Evolutionary conservation across 495 filamentous ascomycete genomes (phyloP).

Genomic region (Podospora pseudoanserina): DNA sequence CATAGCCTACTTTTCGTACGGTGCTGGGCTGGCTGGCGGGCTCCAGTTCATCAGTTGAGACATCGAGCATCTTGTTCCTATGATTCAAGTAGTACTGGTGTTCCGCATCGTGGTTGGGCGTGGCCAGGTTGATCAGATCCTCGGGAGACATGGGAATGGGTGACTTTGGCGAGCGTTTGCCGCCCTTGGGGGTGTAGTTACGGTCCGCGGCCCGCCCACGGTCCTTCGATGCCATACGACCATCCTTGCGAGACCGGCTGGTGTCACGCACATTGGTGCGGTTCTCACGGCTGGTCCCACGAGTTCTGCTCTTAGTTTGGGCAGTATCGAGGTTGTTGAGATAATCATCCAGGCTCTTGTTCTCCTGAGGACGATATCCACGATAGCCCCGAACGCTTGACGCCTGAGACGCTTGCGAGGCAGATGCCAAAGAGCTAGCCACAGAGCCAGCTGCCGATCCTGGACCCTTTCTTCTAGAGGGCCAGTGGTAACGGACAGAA

Average conservation of each 20-base stretch:
- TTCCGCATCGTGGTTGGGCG: slow-evolving; percentile 32
- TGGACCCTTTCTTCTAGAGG: slow-evolving; percentile 43
- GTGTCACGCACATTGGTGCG: slow-evolving; percentile 47
- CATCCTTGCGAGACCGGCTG: slow-evolving; percentile 49
- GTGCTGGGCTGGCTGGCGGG: slow-evolving; percentile 43
- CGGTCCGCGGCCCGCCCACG: slow-evolving; percentile 62
- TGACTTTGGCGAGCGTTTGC: slow-evolving; percentile 84
- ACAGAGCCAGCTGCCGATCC: slow-evolving; percentile 49
- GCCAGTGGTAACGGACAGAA: slow-evolving; percentile 43
- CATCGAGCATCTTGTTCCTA: slow-evolving; percentile 21
- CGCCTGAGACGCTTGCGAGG: slow-evolving; percentile 21
- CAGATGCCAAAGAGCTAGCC: slow-evolving; percentile 42
- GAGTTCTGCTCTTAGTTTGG: slow-evolving; percentile 53
- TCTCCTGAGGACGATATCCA: slow-evolving; percentile 35
- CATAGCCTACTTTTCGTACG: slow-evolving; percentile 37
- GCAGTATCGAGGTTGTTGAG: slow-evolving; percentile 82
- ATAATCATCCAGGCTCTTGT: slow-evolving; percentile 75
- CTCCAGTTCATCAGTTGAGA: slow-evolving; percentile 25
- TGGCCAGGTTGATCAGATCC: slow-evolving; percentile 61
- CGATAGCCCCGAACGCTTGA: slow-evolving; percentile 39
- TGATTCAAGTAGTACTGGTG: slow-evolving; percentile 9
- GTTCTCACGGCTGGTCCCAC: slow-evolving; percentile 58
- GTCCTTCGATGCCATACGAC: slow-evolving; percentile 62
- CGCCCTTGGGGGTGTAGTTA: slow-evolving; percentile 66
- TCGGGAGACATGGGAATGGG: slow-evolving; percentile 91